phyloP scores from a whole-genome alignment of 495 filamentous ascomycete species.

The Friedmanniomyces simplex region DNA sequence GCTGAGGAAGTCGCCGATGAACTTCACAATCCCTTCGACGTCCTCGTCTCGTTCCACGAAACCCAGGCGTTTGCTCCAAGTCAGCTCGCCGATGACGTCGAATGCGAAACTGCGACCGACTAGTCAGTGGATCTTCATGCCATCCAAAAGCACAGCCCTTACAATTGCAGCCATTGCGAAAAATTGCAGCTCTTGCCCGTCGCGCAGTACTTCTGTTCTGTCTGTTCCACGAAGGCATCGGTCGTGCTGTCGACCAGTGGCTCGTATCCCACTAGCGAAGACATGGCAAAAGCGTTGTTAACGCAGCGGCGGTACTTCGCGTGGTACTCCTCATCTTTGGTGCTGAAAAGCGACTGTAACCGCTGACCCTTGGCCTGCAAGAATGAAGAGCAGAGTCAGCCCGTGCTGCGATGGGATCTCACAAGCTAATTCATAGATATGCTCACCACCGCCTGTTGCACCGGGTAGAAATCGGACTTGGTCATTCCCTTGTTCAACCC shows the following conservation, averaged over 20 bases:
- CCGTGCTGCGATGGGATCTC: slow-evolving; percentile 28
- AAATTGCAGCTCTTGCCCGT: slow-evolving; percentile 50
- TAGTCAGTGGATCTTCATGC: not conserved
- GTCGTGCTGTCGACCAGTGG: slow-evolving; percentile 61
- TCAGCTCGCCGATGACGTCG: slow-evolving; percentile 54
- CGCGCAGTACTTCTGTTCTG: slow-evolving; percentile 47
- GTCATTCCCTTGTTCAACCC: slow-evolving; percentile 72
- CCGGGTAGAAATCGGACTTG: slow-evolving; percentile 37
- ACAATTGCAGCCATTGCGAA: slow-evolving; percentile 54
- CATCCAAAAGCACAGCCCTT: not conserved
- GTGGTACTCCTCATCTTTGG: slow-evolving; percentile 64
- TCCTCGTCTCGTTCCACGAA: slow-evolving; percentile 34
- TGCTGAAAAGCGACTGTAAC: slow-evolving; percentile 67
- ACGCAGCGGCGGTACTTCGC: slow-evolving; percentile 57
- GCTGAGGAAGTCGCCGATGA: slow-evolving; percentile 35
- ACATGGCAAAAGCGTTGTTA: slow-evolving; percentile 66
- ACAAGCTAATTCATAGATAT: slow-evolving; percentile 7
- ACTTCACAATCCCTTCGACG: slow-evolving; percentile 33
- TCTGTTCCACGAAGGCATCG: slow-evolving; percentile 51
- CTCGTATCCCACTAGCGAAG: slow-evolving; percentile 59
- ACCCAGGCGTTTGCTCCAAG: slow-evolving; percentile 32
- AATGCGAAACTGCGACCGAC: slow-evolving; percentile 51
- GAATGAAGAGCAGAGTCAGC: not conserved
- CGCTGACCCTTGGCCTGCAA: slow-evolving; percentile 48
- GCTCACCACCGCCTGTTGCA: slow-evolving; percentile 9